Evolutionary conservation across 495 filamentous ascomycete species (phyloP), one percentile per base, ranked within the genome.

Genomic region (Xylaria grammica): DNA sequence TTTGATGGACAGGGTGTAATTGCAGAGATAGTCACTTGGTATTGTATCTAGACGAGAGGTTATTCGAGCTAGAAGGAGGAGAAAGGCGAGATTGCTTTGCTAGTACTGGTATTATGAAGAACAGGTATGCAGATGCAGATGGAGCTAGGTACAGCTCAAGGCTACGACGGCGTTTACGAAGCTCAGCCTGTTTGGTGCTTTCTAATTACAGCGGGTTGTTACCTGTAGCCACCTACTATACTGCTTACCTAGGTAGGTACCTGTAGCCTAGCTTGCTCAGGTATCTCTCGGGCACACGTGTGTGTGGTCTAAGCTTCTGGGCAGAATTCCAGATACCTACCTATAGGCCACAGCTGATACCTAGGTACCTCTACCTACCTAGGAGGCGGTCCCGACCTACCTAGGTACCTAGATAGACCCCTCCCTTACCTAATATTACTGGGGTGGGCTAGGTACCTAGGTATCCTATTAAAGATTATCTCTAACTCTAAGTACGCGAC

Each of bases 111-210:
- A 26, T 55, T 51, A 15, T 60, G 30, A 60, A 26, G 26, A 53
- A 61, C 0, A 56, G 62, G n/a, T 65, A 59, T 65, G 57, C 36
- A 68, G 63, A 49, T 62, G 61, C 54, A 34, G 32, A 60, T 65
- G 62, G 60, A 64, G 67, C 65, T 72, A 60, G 62, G 15, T 24
- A 26, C 58, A 74, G 73, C 69, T 76, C 73, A 73, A 69, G 75
- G 72, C 71, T 71, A 61, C 71, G 67, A 65, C 63, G 51, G 55
- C 63, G 72, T 74, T 74, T 69, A 74, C 72, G 72, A 67, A 74
- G 69, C 69, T 68, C 61, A 32, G 58, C 36, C 20, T 26, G 24
- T 19, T 48, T 46, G 38, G 32, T 5, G 32, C 32, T 36, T 36
- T 36, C 32, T 36, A 11, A 11, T 36, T 36, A 36, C 32, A 36